Conservation (phyloP, 1,139 yeast genomes). For the Debaryomycetaceae sp. region DNA sequence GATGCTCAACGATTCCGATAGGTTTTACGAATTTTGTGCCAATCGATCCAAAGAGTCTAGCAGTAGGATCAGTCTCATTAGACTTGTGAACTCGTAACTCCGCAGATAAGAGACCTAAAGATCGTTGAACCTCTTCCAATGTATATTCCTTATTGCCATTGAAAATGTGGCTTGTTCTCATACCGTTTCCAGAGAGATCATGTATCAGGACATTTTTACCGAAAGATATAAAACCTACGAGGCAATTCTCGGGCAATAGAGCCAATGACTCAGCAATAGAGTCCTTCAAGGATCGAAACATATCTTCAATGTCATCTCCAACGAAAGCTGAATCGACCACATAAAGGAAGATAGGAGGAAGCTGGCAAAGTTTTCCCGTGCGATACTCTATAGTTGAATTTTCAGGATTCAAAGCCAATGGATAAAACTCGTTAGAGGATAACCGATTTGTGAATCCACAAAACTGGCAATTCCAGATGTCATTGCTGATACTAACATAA, state of each 20-base stretch:
- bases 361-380: constrained; percentile 39
- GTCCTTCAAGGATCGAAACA: constrained; percentile 50
- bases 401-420: constrained; percentile 35
- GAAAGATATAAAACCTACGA: constrained; percentile 56
- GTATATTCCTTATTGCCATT: constrained; percentile 59
- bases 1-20: constrained; percentile 52
- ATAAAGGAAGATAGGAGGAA: constrained; percentile 55
- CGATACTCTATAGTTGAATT: constrained; percentile 60
- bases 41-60: constrained; percentile 21
- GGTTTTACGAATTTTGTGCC: constrained; percentile 45
- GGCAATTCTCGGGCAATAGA: constrained; percentile 57
- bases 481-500: constrained; percentile 36
- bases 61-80: constrained; percentile 5
- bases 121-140: constrained; percentile 46
- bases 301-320: constrained; percentile 33
- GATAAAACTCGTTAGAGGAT: constrained; percentile 16
- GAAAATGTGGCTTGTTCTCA: constrained; percentile 35
- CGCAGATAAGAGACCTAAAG: constrained; percentile 49
- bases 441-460: constrained; percentile 56
- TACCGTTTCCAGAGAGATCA: constrained; percentile 41
- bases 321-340: constrained; percentile 69
- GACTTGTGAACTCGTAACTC: constrained; percentile 24
- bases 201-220: constrained; percentile 67
- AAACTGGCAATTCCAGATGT: constrained; percentile 62
- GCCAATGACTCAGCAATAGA: constrained; percentile 50